These are phyloP conservation scores for Pseudopithomyces maydicus DNA, from an alignment of 2,329 filamentous ascomycete species.

Conservation along the genomic window DNA sequence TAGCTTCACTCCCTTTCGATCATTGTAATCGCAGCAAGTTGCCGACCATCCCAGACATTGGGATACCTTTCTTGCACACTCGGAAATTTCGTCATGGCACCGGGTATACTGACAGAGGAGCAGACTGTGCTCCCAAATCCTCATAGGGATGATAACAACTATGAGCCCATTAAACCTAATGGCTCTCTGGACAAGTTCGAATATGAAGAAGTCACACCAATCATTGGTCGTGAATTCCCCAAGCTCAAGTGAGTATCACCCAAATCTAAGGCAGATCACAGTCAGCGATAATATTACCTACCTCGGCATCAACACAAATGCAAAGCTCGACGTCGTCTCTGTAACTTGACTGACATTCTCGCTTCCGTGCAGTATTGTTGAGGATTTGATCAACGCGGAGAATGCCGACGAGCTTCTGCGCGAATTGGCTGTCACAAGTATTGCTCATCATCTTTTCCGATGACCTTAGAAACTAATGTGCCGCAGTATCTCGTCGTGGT, in stretches of 20 bases:
- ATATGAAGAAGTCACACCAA: conserved; percentile 55
- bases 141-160: neutral
- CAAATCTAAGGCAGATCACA: too few relatives aligned
- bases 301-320: too few relatives aligned
- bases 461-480: neutral
- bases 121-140: neutral
- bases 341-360: too few relatives aligned
- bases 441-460: conserved; percentile 19
- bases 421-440: conserved; percentile 62
- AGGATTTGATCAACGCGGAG: conserved; percentile 40
- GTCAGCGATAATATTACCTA: too few relatives aligned
- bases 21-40: too few relatives aligned
- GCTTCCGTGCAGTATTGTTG: conserved; percentile 21
- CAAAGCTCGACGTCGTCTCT: too few relatives aligned
- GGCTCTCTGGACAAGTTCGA: conserved; percentile 52
- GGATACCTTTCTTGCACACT: neutral
- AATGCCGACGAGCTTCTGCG: conserved; percentile 43
- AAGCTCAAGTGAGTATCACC: conserved; percentile 24
- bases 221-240: conserved; percentile 56
- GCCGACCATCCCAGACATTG: too few relatives aligned
- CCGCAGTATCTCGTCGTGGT: conserved; percentile 68
- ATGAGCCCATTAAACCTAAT: conserved; percentile 42
- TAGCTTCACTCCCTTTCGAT: too few relatives aligned
- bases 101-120: neutral
- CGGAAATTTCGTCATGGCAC: neutral